A percentile compares a stretch with the other conserved stretches of the same genome.
Evolutionary conservation across 768 basidiomycete species (phyloP).

Genomic region (Lactarius hatsudake): DNA sequence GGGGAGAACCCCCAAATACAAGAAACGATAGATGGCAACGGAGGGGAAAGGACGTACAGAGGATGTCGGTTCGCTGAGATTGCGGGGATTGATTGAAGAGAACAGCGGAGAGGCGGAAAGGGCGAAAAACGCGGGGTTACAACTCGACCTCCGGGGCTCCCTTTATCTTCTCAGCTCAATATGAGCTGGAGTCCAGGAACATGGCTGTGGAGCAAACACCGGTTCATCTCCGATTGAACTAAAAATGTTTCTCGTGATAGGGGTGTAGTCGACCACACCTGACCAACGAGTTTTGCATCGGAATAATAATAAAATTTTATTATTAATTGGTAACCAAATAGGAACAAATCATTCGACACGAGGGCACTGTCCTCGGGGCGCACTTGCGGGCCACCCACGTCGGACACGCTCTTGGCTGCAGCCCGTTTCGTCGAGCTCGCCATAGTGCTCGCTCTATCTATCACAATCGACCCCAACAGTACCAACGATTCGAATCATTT

Average conservation of each 20-base stretch:
- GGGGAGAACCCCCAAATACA: background rate
- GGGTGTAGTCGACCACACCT: background rate
- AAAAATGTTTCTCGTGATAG: slow-evolving; percentile 9
- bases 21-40: slow-evolving; percentile 2
- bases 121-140: slow-evolving; percentile 28
- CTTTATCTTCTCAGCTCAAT: slow-evolving; percentile 22
- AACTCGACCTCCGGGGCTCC: slow-evolving; percentile 24
- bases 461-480: slow-evolving; percentile 1
- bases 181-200: background rate
- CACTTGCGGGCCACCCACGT: slow-evolving; percentile 17
- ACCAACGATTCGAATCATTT: slow-evolving; percentile 10
- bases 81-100: slow-evolving; percentile 26
- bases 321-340: slow-evolving; percentile 16
- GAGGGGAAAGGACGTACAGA: slow-evolving; percentile 22
- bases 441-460: slow-evolving; percentile 27
- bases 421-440: slow-evolving; percentile 26
- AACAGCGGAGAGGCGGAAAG: slow-evolving; percentile 29
- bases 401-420: slow-evolving; percentile 21
- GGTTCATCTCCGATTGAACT: slow-evolving; percentile 19
- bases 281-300: background rate
- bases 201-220: background rate
- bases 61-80: slow-evolving; percentile 27
- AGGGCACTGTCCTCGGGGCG: slow-evolving; percentile 7
- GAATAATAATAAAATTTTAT: background rate
- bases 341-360: slow-evolving; percentile 16